Base-by-base conservation (phyloP, 78 protist genomes). In the Tieghemostelium lacteum region DNA sequence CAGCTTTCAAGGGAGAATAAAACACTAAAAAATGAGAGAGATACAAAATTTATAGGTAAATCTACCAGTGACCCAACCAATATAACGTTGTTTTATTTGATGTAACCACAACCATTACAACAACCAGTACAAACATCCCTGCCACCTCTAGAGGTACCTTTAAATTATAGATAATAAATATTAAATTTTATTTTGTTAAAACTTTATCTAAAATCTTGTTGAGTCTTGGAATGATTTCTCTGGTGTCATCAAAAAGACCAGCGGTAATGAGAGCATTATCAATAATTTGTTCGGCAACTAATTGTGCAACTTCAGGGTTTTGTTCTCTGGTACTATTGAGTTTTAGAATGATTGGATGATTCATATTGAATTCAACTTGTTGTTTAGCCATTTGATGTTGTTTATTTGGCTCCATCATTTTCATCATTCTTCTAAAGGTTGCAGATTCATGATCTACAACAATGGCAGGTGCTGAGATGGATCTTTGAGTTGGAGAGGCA, bases 221-320 rank as follows among this genome's bases (percentile, higher is more conserved):
- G 22, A 91, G 36, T 52, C 94, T 60, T 69, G 94, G 94, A 39
- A 91, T 57, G 89, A 91, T 91, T 58, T 57, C 78, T 70, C 94
- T 64, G 0, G 98, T 88, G 61, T 97, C 99, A 22, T 97, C 99
- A 22, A 83, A 24, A 12, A 97, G 63, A 60, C 98, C 98, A n/a
- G 99, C 99, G 6, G 94, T 28, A 42, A 96, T 64, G 14, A 96
- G 65, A 36, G 99, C 99, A 42, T 97, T 97, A 86, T 94, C 96
- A 33, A 94, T 49, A 29, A 93, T 54, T 78, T 95, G 97, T 42
- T 73, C 89, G 17, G 93, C 87, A 29, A 94, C 94, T 7, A 63
- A 52, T 62, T 29, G 55, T 2, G 98, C 97, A 3, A 92, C 8
- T 16, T 60, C 83, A 20, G 86, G 85, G 6, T 75, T 42, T 49